Percentiles rank a stretch among this genome's conserved stretches.
Conservation (phyloP, 2,329 filamentous ascomycete species). For the Diaporthe sp. region DNA sequence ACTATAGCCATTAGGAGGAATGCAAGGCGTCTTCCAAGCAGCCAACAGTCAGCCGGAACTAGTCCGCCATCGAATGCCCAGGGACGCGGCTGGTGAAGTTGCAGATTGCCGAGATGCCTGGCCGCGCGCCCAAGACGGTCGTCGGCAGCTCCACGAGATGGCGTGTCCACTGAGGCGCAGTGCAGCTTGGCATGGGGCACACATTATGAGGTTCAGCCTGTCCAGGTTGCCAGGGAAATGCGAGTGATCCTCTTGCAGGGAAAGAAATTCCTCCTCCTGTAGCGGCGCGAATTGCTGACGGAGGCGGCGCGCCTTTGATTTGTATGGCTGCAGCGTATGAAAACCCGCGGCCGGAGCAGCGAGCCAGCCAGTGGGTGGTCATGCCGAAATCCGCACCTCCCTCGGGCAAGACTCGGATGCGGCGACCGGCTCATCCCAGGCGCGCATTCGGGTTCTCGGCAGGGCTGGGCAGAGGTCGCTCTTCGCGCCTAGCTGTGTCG, state of each 20-base stretch:
- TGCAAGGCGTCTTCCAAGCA: conserved; percentile 19
- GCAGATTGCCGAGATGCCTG: conserved; percentile 15
- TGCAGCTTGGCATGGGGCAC: conserved; percentile 11
- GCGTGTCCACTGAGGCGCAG: conserved; percentile 33
- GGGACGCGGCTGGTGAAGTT: conserved; percentile 4
- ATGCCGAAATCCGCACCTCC: conserved; percentile 7
- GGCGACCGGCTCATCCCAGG: conserved; percentile 27
- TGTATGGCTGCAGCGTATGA: background rate
- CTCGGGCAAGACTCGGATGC: conserved; percentile 21
- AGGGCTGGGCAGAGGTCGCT: conserved; percentile 10
- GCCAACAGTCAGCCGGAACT: conserved; percentile 14
- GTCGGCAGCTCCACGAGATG: conserved; percentile 28
- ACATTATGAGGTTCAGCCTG: conserved; percentile 19
- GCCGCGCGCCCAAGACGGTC: conserved; percentile 16
- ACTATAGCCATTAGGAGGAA: background rate
- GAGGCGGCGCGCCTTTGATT: background rate
- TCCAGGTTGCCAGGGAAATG: background rate
- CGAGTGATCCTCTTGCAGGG: conserved; percentile 3
- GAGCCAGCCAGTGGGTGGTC: conserved; percentile 2
- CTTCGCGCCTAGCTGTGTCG: conserved; percentile 9
- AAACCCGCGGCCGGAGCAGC: conserved; percentile 17
- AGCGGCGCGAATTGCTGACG: background rate
- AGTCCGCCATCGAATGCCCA: background rate
- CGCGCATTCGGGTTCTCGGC: conserved; percentile 20
- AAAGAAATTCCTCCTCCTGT: background rate